These are phyloP conservation scores for Penicillium concentricum DNA, from an alignment of 2,329 filamentous ascomycete species.

Conservation along the genomic window DNA sequence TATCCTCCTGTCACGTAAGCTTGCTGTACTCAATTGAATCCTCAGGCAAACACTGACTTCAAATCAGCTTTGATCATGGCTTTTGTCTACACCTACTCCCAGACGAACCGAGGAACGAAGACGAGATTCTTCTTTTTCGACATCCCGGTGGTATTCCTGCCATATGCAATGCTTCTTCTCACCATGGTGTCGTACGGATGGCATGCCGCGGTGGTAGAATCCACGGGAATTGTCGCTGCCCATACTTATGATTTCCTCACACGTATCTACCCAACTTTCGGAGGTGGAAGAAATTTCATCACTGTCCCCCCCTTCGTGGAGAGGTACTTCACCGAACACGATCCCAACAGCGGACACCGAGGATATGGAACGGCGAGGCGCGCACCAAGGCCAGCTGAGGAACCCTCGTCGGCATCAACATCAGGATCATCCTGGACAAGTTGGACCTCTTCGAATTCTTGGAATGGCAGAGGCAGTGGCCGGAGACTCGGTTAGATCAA, in stretches of 20 bases:
- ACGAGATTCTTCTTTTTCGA: conserved; percentile 78
- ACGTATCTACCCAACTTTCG: conserved; percentile 83
- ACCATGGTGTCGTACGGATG: conserved; percentile 68
- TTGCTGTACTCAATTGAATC: conserved; percentile 1
- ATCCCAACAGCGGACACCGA: conserved; percentile 49
- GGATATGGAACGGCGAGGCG: conserved; percentile 64
- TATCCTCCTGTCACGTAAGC: conserved; percentile 42
- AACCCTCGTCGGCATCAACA: conserved; percentile 3
- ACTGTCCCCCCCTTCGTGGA: conserved; percentile 71
- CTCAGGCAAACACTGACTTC: conserved; percentile 42
- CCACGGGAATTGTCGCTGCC: conserved; percentile 79
- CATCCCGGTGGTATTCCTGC: conserved; percentile 78
- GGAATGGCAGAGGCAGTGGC: conserved; percentile 43
- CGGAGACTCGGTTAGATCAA: conserved; percentile 34
- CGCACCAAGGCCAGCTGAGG: conserved; percentile 26
- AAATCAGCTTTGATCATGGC: conserved; percentile 70
- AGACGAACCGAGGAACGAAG: conserved; percentile 77
- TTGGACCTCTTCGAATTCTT: conserved; percentile 35
- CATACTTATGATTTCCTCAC: conserved; percentile 90
- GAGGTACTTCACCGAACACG: conserved; percentile 58
- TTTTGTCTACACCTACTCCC: conserved; percentile 77
- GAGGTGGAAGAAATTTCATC: conserved; percentile 75
- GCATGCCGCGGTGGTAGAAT: conserved; percentile 59
- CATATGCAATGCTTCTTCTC: conserved; percentile 74
- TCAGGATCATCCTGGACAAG: conserved; percentile 19